Base-by-base conservation (phyloP, 108 stramenopile genomes). In the Bacterosira constricta region DNA sequence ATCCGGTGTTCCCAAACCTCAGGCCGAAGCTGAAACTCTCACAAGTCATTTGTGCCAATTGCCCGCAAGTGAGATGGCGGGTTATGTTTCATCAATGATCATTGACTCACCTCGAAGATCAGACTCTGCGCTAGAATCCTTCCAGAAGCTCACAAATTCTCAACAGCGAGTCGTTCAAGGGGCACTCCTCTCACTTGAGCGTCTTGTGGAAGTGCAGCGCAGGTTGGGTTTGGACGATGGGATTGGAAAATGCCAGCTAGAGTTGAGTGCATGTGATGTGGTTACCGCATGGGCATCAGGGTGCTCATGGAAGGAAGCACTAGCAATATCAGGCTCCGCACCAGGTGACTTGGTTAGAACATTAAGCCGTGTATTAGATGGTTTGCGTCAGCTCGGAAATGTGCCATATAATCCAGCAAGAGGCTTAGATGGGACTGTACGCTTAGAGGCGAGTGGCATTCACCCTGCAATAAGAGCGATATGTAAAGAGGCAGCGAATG, bases 201-300 rank as follows among this genome's bases (percentile, higher is more conserved):
- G 87, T 6, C 55, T 93, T 6, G 73, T 82, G 37, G 89, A 90
- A 52, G 92, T 90, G 4, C 92, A 93, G 54, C 73, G 85, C 25
- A 47, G 70, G 46, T 88, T 61, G 30, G 55, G 55, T 15, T 68
- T 89, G 0, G 89, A 90, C 51, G 86, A 87, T 38, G 55, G 39
- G 10, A 83, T 77, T 29, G 73, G 82, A 32, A 74, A 72, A 61
- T 89, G 88, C 50, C 76, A 79, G 39, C 56, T 81, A 18, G 92
- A 93, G 49, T 51, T 93, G 27, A 66, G 78, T 18, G 78, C 85
- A 36, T 76, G 71, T 35, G 86, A 89, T 38, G 92, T 93, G 23
- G 88, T 90, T 0, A 90, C 89, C 9, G 86, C 85, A 1, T 93
- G 92, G 92, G 88, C 92, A 6, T 62, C 76, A 12, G 92, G 92